Base-by-base conservation (phyloP, 164 flowering plant species). In the Aristolochia contorta region DNA sequence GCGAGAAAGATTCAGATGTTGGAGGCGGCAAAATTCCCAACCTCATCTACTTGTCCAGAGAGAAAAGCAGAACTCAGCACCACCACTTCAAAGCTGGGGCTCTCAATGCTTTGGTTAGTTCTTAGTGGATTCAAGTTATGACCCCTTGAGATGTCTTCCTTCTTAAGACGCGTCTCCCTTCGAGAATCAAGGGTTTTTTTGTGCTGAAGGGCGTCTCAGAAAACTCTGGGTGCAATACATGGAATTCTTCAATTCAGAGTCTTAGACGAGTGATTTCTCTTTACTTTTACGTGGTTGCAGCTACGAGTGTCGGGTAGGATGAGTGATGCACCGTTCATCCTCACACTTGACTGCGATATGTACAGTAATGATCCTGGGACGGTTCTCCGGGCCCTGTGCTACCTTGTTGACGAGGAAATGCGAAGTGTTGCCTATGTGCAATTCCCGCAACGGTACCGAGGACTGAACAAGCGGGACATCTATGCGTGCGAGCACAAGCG, bases 11-110 rank as follows among this genome's bases (percentile, higher is more conserved):
- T 54, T 64, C 32, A 52, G 98, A 92, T 70, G 50, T 55, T 4
- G 43, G 57, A 13, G 89, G 79, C 20, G 49, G 70, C 19, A 5
- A 7, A 13, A 63, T 87, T 85, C 95, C 98, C 20, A 92, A 83
- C 54, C 87, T 92, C 47, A 65, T 85, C 12, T 89, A 92, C 54
- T 61, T 89, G 6, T 82, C 95, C 1, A 75, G 98, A 60, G 72
- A 84, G 67, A 92, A 92, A 58, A 79, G 80, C 54, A 77, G 7
- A 47, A n/a, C 63, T 6, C 67, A 71, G 18, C 80, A 73, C 10
- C 91, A 87, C 71, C 70, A 79, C 58, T 92, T 87, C 62, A 92
- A 92, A 74, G 93, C 95, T 12, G 96, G 98, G n/a, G 96, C 96
- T 50, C 95, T 92, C 10, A 92, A 92, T 50, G 71, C 68, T 43